Evolutionary conservation across 176 grass and related monocot genomes (phyloP).

Genomic region (Triticum monococcum): DNA sequence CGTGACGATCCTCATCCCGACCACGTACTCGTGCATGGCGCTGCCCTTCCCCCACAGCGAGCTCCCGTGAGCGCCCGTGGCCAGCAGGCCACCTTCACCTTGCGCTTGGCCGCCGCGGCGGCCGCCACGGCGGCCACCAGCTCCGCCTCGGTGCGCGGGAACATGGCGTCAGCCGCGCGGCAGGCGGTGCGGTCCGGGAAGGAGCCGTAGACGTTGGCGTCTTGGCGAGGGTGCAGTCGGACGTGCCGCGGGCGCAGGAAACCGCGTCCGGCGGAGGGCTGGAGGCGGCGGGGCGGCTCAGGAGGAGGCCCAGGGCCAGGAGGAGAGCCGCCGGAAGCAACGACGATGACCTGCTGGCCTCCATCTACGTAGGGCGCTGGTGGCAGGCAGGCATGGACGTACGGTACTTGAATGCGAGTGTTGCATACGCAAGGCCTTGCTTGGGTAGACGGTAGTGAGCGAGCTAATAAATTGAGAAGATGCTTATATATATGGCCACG

Average conservation of each 20-base stretch:
- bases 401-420: too few relatives aligned
- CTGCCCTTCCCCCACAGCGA: not conserved
- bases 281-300: not conserved
- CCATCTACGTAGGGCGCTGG: too few relatives aligned
- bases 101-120: constrained; percentile 13
- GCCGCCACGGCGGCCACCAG: constrained; percentile 41
- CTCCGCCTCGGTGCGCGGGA: constrained; percentile 54
- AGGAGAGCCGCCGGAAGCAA: too few relatives aligned
- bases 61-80: constrained; percentile 32
- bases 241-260: not conserved
- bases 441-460: too few relatives aligned
- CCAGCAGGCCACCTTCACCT: constrained; percentile 57
- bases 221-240: constrained; percentile 52
- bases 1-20: not conserved
- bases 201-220: constrained; percentile 49
- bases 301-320: not conserved
- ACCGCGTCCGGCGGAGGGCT: constrained; percentile 53
- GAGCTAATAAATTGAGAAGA: too few relatives aligned
- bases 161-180: constrained; percentile 29
- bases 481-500: too few relatives aligned
- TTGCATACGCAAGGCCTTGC: too few relatives aligned
- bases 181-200: constrained; percentile 55
- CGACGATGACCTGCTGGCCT: too few relatives aligned
- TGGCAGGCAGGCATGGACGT: too few relatives aligned
- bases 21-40: not conserved